A percentile compares a stretch with the other conserved stretches of the same genome.
phyloP scores from a whole-genome alignment of 2,329 filamentous ascomycete genomes.

The Fusarium nodosum region DNA sequence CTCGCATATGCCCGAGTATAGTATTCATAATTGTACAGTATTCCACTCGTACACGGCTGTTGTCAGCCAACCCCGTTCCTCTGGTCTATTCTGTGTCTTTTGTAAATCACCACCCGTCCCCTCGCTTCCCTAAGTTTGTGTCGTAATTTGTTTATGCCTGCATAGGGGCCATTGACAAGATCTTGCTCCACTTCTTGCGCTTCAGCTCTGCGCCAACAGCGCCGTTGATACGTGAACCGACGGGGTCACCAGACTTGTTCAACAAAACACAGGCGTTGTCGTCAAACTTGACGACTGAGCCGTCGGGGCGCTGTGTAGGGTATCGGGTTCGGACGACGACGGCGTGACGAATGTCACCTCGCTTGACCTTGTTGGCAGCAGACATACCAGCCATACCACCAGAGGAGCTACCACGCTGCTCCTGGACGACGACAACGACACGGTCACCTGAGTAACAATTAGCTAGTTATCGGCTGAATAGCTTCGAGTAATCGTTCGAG shows the following conservation, averaged over 20 bases:
- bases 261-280: slow-evolving; percentile 98
- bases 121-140: not conserved
- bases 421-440: slow-evolving; percentile 97
- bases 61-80: slow-evolving; percentile 5
- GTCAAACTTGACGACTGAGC: slow-evolving; percentile 91
- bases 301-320: slow-evolving; percentile 87
- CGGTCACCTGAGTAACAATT: slow-evolving; percentile 79
- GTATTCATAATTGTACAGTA: slow-evolving; percentile 54
- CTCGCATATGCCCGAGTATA: slow-evolving; percentile 53
- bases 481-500: not conserved
- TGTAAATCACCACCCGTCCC: slow-evolving; percentile 26
- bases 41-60: slow-evolving; percentile 47
- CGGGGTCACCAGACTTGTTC: slow-evolving; percentile 96
- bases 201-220: slow-evolving; percentile 91
- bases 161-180: slow-evolving; percentile 90
- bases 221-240: slow-evolving; percentile 91
- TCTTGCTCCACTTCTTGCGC: slow-evolving; percentile 98
- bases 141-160: slow-evolving; percentile 60
- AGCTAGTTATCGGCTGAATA: not conserved
- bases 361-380: slow-evolving; percentile 90
- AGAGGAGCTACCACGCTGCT: slow-evolving; percentile 85
- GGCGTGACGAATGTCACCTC: slow-evolving; percentile 95
- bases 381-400: slow-evolving; percentile 79
- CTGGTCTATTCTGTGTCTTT: slow-evolving; percentile 32
- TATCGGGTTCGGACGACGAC: slow-evolving; percentile 94